Evolutionary conservation across 2,329 filamentous ascomycete genomes (phyloP).

Genomic region (Ceratocystis smalleyi): DNA sequence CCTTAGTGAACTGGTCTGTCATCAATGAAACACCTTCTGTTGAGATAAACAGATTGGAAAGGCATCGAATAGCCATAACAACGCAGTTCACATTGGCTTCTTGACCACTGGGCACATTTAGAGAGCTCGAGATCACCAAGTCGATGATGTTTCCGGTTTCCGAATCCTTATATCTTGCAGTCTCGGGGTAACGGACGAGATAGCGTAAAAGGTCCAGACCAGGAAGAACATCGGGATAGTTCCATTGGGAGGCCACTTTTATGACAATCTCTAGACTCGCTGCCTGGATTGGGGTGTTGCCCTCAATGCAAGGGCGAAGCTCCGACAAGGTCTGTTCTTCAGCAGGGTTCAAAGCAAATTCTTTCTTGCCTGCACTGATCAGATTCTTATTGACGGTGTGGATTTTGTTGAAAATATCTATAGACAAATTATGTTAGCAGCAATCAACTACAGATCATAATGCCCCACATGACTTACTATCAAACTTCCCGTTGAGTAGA

Average conservation of each 20-base stretch:
- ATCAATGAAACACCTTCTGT: conserved; percentile 52
- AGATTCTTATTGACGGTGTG: conserved; percentile 59
- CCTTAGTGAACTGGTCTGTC: conserved; percentile 40
- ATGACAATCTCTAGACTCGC: conserved; percentile 48
- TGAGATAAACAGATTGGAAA: conserved; percentile 73
- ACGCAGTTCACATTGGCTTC: conserved; percentile 59
- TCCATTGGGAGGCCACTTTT: conserved; percentile 64
- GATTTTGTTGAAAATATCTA: conserved; percentile 61
- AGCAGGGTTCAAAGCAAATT: conserved; percentile 54
- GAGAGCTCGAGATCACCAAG: conserved; percentile 28
- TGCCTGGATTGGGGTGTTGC: conserved; percentile 33
- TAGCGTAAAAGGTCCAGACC: conserved; percentile 80
- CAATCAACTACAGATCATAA: neutral
- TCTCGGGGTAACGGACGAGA: conserved; percentile 50
- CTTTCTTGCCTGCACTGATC: conserved; percentile 55
- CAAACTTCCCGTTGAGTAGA: conserved; percentile 51
- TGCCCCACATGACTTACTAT: conserved; percentile 27
- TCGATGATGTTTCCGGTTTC: conserved; percentile 45
- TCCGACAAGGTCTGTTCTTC: conserved; percentile 49
- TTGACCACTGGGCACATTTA: conserved; percentile 32
- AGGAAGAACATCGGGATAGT: conserved; percentile 62
- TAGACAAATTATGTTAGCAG: conserved; percentile 21
- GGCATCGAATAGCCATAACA: conserved; percentile 70
- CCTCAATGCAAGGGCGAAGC: conserved; percentile 50
- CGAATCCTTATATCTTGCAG: conserved; percentile 44